Percentiles rank a stretch among this genome's conserved stretches.
Evolutionary conservation across 2,329 filamentous ascomycete genomes (phyloP).

Genomic region (Cladosporium cucumerinum): DNA sequence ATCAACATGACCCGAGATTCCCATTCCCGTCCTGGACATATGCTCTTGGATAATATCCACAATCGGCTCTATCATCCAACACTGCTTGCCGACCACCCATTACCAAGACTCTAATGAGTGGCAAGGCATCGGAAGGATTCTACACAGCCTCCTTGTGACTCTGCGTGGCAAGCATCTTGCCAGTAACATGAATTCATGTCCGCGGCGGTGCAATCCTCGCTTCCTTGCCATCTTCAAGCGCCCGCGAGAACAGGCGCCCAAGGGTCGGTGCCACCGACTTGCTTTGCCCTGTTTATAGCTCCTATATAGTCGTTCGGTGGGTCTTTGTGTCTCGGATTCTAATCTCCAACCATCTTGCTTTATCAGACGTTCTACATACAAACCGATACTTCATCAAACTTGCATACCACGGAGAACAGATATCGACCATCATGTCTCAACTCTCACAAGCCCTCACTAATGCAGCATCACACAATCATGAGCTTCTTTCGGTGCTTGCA

Average conservation of each 20-base stretch:
- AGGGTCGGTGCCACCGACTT: not conserved
- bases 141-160: conserved; percentile 2
- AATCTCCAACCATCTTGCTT: not conserved
- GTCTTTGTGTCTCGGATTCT: not conserved
- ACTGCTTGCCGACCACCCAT: not conserved
- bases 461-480: conserved; percentile 26
- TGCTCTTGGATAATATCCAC: not conserved
- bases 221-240: not conserved
- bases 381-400: not conserved
- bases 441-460: conserved; percentile 15
- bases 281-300: not conserved
- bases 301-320: not conserved
- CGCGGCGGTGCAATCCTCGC: conserved; percentile 7
- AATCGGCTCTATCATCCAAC: not conserved
- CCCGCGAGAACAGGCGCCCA: not conserved
- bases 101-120: not conserved
- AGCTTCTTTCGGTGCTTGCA: conserved; percentile 47
- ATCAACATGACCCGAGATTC: not conserved
- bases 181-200: not conserved
- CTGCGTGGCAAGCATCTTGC: not conserved
- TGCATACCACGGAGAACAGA: not conserved
- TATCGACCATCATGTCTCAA: conserved; percentile 3
- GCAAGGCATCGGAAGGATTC: conserved; percentile 12
- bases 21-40: not conserved
- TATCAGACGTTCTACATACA: not conserved